These are phyloP conservation scores for Penicillium parvum DNA, from an alignment of 495 filamentous ascomycete genomes.

Conservation along the genomic window DNA sequence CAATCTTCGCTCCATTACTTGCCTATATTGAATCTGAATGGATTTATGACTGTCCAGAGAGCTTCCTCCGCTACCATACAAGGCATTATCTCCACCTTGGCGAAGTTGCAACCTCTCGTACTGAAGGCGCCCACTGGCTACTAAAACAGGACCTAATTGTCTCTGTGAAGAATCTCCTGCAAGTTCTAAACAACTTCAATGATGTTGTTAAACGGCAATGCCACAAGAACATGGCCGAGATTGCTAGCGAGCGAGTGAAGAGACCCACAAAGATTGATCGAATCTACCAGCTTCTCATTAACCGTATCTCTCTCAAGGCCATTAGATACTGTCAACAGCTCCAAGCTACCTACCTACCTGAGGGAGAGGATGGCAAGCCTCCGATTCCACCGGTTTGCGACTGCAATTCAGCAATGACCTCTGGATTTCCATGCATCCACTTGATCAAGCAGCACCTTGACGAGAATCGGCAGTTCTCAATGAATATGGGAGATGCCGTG, in stretches of 20 bases:
- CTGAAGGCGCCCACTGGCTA: constrained; percentile 2
- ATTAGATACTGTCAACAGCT: background rate
- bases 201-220: background rate
- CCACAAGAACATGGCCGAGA: background rate
- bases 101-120: background rate
- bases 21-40: constrained; percentile 1
- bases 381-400: background rate
- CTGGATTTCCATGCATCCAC: constrained; percentile 1
- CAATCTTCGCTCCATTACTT: background rate
- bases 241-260: background rate
- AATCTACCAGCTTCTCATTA: background rate
- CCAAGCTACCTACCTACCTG: background rate
- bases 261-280: background rate
- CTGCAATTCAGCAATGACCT: background rate
- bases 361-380: background rate
- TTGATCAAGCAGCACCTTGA: background rate
- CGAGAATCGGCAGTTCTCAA: too few relatives aligned
- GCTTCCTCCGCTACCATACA: background rate
- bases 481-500: too few relatives aligned
- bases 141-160: constrained; percentile 2
- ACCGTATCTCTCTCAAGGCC: background rate
- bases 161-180: constrained; percentile 1
- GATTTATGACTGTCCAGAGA: constrained; percentile 1
- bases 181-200: background rate
- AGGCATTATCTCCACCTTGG: background rate